phyloP scores from a whole-genome alignment of 2,329 filamentous ascomycete species.

The Microsporum audouinii region DNA sequence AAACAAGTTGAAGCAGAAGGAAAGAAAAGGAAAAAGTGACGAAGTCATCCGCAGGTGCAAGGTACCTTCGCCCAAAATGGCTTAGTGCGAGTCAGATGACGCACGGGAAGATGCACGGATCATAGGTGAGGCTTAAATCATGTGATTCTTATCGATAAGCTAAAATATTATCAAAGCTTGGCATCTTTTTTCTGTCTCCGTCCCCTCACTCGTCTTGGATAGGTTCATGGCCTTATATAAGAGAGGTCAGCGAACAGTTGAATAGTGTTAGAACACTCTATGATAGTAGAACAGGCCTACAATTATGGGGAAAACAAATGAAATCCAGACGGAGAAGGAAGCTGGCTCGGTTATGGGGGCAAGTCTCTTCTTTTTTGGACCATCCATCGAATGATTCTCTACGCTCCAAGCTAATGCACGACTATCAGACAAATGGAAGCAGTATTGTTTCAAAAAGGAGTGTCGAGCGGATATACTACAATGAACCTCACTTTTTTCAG shows the following conservation, averaged over 20 bases:
- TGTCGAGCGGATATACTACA: conserved; percentile 78
- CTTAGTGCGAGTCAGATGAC: conserved; percentile 10
- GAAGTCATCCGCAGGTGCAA: neutral
- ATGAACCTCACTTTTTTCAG: conserved; percentile 72
- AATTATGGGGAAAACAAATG: conserved; percentile 1
- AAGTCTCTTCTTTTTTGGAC: conserved; percentile 16
- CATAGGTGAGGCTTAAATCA: conserved; percentile 25
- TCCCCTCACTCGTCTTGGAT: neutral
- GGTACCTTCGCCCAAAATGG: conserved; percentile 1
- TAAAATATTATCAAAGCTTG: neutral
- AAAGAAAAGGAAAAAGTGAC: neutral
- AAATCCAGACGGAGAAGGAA: conserved; percentile 29
- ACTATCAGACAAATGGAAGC: conserved; percentile 65
- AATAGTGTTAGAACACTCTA: neutral
- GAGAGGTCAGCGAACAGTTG: too few species aligned
- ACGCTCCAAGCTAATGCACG: neutral
- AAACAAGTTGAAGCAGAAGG: neutral
- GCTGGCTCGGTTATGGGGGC: conserved; percentile 46
- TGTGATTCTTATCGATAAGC: conserved; percentile 7
- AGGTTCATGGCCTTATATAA: neutral
- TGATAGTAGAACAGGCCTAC: neutral
- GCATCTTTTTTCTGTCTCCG: neutral
- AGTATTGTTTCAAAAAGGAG: conserved; percentile 88
- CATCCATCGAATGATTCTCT: neutral
- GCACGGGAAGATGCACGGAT: conserved; percentile 24